Conservation (phyloP, 345 rosid genomes). For the rapeseed (Brassica napus) region Da-Ae NC_063443.1:11494001-11494500, state of each 20-base stretch:
- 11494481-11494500: conserved; percentile 65
- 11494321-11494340: conserved; percentile 18
- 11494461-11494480: conserved; percentile 45
- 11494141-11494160: not conserved
- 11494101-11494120: not conserved
- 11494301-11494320: not conserved
- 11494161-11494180: not conserved
- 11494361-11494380: conserved; percentile 54
- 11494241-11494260: conserved; percentile 27
- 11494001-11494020: not conserved
- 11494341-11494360: conserved; percentile 2
- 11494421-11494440: conserved; percentile 57
- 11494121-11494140: not conserved
- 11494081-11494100: not conserved
- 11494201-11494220: not conserved
- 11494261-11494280: conserved; percentile 25
- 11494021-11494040: not conserved
- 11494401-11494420: conserved; percentile 56
- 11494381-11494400: conserved; percentile 56
- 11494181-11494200: not conserved
- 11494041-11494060: conserved; percentile 22
- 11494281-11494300: conserved; percentile 33
- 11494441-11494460: conserved; percentile 79
- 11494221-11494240: conserved; percentile 12
- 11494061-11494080: conserved; percentile 1